Evolutionary conservation across 176 grass and related monocot species (phyloP), one percentile per base, ranked within the genome.

Genomic region (Alloteropsis semialata): DNA sequence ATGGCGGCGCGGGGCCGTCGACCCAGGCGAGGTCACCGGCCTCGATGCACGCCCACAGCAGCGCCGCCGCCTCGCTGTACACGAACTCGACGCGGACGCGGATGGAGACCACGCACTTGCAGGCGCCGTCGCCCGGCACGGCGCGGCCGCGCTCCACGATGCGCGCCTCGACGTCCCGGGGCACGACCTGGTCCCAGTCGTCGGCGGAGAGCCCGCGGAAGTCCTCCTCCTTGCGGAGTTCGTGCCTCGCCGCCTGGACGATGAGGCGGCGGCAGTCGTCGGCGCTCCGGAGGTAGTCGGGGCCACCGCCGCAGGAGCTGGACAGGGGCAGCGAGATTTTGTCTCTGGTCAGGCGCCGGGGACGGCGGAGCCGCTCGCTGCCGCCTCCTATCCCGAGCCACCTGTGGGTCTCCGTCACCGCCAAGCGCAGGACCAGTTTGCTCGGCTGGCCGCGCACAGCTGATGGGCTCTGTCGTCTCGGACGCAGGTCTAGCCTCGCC

Each of bases 191-290:
- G 22, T 71, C 41, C 68, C 68, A 71, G 24, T 29, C 0, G 1
- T 7, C 69, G 8, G 25, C 25, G 3, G 43, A 28, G 1, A 72
- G 16, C 15, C 5, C 2, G 43, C 15, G 42, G 43, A 19, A 30
- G 14, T 25, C 68, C 24, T 19, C 25, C 14, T 27, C 0, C 0
- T 5, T 2, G 15, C 25, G 9, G 25, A 46, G 6, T 25, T 3
- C 17, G 43, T 5, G 8, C 43, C 10, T 30, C 15, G 10, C 19
- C 1, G 0, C 0, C 15, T 8, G 24, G 15, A 9, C 25, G 25
- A 72, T 30, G 69, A 29, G 69, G 69, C 69, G 69, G 69, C 69
- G 41, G 42, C 41, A 45, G 66, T 69, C n/a, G 66, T 14, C 37
- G 22, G 10, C 37, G 65, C 65, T 69, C 9, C 9, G 34, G 0